Conservation (phyloP, 441 rosid genomes). For the Pelargonium cotyledonis region DNA sequence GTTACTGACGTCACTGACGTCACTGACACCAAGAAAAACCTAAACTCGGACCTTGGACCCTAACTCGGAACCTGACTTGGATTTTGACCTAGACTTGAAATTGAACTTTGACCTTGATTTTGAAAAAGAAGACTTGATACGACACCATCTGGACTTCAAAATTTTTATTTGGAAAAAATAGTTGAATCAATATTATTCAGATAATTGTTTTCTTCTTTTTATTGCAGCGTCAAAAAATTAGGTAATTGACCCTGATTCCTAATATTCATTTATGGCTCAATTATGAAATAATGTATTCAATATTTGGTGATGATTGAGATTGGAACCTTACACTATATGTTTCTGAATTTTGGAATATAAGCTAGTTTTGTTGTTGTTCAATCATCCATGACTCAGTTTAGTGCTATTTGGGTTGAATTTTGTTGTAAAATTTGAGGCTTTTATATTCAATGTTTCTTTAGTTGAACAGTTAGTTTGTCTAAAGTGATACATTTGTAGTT, state of each 20-base stretch:
- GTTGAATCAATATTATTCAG: no score
- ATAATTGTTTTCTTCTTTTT: no score
- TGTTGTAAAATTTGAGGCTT: neutral
- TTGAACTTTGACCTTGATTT: no score
- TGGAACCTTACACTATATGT: neutral
- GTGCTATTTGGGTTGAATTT: neutral
- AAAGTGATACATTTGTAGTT: neutral
- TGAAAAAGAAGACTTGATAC: no score
- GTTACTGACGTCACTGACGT: no score
- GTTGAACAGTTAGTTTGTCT: neutral
- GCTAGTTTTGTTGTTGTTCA: neutral
- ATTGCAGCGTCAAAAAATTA: no score
- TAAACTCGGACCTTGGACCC: no score
- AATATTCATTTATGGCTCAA: neutral
- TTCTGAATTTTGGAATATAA: neutral
- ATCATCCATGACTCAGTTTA: neutral
- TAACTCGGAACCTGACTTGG: no score
- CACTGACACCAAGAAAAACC: no score
- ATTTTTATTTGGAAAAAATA: no score
- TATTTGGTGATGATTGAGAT: neutral
- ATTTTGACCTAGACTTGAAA: no score
- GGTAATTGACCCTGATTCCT: neutral
- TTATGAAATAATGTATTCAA: neutral
- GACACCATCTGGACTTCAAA: no score
- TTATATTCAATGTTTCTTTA: neutral